phyloP scores from a whole-genome alignment of 768 basidiomycete genomes.

The Lactifluus pinguis region DNA sequence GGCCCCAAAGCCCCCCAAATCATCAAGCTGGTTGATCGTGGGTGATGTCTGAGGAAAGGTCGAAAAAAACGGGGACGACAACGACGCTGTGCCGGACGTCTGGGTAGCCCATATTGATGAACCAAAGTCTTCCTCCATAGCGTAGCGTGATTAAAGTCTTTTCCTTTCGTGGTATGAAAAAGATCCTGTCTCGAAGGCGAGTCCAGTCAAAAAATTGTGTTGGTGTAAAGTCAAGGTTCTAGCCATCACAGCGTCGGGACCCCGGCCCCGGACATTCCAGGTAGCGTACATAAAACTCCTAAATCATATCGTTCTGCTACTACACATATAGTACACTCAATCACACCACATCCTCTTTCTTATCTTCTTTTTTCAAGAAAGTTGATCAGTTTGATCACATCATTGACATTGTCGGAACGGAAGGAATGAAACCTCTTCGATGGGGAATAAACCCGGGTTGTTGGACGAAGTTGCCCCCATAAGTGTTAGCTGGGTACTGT shows the following conservation, averaged over 20 bases:
- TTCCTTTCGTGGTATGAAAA: neutral
- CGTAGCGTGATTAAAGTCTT: neutral
- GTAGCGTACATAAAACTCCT: neutral
- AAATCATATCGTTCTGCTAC: neutral
- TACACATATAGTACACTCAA: neutral
- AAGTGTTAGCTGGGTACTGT: conserved; percentile 3
- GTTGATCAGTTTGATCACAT: neutral
- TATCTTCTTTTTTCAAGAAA: neutral
- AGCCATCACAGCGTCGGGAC: neutral
- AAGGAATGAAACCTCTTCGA: too few species aligned
- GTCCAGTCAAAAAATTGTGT: neutral
- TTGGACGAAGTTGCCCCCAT: conserved; percentile 8
- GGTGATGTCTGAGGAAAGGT: conserved; percentile 20
- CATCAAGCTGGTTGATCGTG: conserved; percentile 31
- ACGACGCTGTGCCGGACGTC: conserved; percentile 15
- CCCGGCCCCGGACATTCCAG: conserved; percentile 14
- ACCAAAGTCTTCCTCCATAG: conserved; percentile 68
- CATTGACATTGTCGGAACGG: neutral
- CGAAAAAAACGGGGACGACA: conserved; percentile 10
- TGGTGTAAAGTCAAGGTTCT: neutral
- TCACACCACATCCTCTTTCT: neutral
- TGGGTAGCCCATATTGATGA: conserved; percentile 64
- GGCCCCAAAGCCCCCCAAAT: conserved; percentile 53
- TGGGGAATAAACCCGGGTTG: conserved; percentile 14
- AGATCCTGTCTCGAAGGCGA: neutral